Conservation (phyloP, 441 rosid genomes). For the Isatis lusitanica region DNA sequence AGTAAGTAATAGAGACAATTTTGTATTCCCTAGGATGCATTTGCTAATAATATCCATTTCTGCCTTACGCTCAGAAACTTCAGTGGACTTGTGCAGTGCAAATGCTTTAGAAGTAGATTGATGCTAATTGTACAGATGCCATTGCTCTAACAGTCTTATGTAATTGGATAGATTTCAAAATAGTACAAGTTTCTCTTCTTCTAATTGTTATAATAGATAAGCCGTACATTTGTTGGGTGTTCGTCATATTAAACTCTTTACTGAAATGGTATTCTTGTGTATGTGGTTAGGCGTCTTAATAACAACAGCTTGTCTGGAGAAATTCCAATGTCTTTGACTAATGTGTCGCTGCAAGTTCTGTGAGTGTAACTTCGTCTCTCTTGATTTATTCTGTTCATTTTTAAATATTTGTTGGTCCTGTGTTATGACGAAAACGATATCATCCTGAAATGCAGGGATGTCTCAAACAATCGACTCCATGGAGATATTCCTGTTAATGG, state of each 20-base stretch:
- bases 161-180: conserved; percentile 12
- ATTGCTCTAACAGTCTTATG: neutral
- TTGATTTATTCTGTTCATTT: conserved; percentile 10
- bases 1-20: neutral
- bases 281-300: conserved; percentile 73
- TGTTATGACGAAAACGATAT: conserved; percentile 14
- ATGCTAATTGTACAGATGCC: neutral
- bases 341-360: conserved; percentile 79
- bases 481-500: conserved; percentile 81
- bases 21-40: neutral
- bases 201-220: neutral
- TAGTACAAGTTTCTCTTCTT: neutral
- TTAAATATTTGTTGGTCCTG: neutral
- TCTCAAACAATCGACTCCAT: conserved; percentile 60
- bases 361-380: conserved; percentile 47
- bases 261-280: conserved; percentile 6
- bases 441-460: conserved; percentile 65
- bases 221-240: neutral
- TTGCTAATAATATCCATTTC: neutral
- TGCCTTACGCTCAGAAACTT: neutral
- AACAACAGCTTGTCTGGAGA: conserved; percentile 68
- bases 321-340: conserved; percentile 69
- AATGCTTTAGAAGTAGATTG: neutral
- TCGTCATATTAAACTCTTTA: neutral
- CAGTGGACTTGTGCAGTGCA: neutral